Evolutionary conservation across 306 rosid genomes (phyloP).

Genomic region (Notholithocarpus densiflorus): DNA sequence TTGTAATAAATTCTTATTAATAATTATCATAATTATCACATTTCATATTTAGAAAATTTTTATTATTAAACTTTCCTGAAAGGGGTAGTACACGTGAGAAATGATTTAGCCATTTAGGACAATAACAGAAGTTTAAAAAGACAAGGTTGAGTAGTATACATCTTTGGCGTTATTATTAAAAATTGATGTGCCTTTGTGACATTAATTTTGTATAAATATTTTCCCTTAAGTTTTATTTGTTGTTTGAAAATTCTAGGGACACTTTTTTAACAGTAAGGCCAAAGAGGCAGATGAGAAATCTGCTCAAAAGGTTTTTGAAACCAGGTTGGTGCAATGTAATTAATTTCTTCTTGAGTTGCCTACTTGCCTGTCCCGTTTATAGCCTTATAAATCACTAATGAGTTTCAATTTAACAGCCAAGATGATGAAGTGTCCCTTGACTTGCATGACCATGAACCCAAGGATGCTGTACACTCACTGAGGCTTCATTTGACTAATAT

Average conservation of each 20-base stretch:
- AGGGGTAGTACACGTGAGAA: background rate
- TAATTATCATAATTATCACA: no score
- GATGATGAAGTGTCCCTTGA: constrained; percentile 29
- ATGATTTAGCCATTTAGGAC: background rate
- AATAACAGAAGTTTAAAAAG: background rate
- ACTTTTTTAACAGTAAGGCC: constrained; percentile 28
- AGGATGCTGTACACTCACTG: constrained; percentile 30
- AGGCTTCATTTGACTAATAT: constrained; percentile 25
- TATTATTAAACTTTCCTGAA: background rate
- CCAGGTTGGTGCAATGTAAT: constrained; percentile 17
- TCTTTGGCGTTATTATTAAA: background rate
- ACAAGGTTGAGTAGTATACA: background rate
- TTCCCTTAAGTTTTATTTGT: background rate
- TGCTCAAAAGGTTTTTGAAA: constrained; percentile 24
- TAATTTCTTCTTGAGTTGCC: background rate
- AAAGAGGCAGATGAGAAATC: constrained; percentile 38
- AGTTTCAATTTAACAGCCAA: constrained; percentile 15
- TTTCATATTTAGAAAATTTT: no score
- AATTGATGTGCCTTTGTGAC: background rate
- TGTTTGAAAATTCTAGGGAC: constrained; percentile 30
- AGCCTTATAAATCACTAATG: constrained; percentile 4
- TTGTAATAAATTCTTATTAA: no score
- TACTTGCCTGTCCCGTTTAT: background rate
- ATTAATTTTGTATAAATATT: background rate
- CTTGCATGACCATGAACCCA: constrained; percentile 30